These are phyloP conservation scores for Cryphonectria naterciae DNA, from an alignment of 2,329 filamentous ascomycete species.

Conservation along the genomic window DNA sequence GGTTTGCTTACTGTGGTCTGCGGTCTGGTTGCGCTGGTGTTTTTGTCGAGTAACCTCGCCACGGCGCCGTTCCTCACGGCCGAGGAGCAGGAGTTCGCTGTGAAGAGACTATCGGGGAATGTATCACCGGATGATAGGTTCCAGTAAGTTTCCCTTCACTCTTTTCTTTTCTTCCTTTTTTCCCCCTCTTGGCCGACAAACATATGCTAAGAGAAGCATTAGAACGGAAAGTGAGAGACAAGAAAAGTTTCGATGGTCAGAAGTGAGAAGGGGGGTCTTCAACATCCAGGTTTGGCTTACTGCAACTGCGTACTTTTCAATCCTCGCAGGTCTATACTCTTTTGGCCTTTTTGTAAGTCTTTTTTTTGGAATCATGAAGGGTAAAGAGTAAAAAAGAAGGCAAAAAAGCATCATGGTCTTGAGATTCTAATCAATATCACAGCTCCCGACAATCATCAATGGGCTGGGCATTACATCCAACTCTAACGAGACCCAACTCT, in stretches of 20 bases:
- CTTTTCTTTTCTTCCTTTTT: neutral
- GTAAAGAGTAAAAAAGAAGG: neutral
- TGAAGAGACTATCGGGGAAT: slow-evolving; percentile 48
- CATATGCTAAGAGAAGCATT: slow-evolving; percentile 14
- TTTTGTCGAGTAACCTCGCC: slow-evolving; percentile 60
- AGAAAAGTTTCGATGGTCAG: slow-evolving; percentile 63
- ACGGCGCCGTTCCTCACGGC: slow-evolving; percentile 57
- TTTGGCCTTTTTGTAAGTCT: slow-evolving; percentile 64
- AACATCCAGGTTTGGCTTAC: slow-evolving; percentile 67
- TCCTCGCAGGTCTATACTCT: slow-evolving; percentile 62
- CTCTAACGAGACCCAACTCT: slow-evolving; percentile 62
- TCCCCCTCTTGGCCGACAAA: too few species aligned
- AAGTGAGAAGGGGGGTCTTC: slow-evolving; percentile 64
- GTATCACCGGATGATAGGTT: slow-evolving; percentile 38
- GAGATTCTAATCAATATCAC: neutral
- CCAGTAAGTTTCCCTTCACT: slow-evolving; percentile 34
- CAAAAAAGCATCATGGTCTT: neutral
- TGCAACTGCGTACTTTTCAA: slow-evolving; percentile 64
- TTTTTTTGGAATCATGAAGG: neutral
- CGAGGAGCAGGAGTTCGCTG: slow-evolving; percentile 55
- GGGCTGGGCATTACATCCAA: slow-evolving; percentile 57
- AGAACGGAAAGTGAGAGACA: slow-evolving; percentile 37
- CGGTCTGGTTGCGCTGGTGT: slow-evolving; percentile 54
- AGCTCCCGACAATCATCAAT: slow-evolving; percentile 68
- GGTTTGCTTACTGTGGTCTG: slow-evolving; percentile 59